A percentile compares a stretch with the other conserved stretches of the same genome.
Evolutionary conservation across 2,329 filamentous ascomycete genomes (phyloP).

Genomic region (Xylaria sp.): DNA sequence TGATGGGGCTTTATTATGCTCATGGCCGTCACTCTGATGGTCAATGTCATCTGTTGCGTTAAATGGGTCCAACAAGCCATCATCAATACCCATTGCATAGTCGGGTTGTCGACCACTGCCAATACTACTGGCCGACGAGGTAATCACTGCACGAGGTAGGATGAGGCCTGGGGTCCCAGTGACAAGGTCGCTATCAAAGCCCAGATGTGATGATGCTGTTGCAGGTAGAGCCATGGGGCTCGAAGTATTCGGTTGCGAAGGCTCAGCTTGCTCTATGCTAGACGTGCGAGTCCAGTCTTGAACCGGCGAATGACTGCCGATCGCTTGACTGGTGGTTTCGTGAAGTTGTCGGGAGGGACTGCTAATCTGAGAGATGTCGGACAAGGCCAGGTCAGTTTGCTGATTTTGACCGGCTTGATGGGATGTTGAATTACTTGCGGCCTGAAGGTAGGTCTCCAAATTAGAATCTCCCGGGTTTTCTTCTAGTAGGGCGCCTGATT

Average conservation of each 20-base stretch:
- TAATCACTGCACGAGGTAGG: constrained; percentile 48
- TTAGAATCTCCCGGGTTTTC: constrained; percentile 6
- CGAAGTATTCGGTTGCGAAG: constrained; percentile 36
- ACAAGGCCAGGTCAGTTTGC: constrained; percentile 39
- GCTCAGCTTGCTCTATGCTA: constrained; percentile 27
- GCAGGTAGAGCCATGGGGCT: constrained; percentile 19
- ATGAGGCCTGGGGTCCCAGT: constrained; percentile 44
- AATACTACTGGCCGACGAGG: constrained; percentile 55
- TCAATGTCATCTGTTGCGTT: constrained; percentile 23
- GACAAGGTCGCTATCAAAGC: constrained; percentile 38
- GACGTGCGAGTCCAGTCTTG: constrained; percentile 16
- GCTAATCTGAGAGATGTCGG: constrained; percentile 45
- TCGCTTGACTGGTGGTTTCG: constrained; percentile 42
- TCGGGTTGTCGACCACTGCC: constrained; percentile 63
- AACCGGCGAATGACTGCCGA: constrained; percentile 26
- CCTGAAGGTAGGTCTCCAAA: constrained; percentile 3
- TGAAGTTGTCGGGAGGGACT: constrained; percentile 48
- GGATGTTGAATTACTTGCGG: constrained; percentile 35
- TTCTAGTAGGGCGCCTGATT: background rate
- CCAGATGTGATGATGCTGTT: constrained; percentile 26
- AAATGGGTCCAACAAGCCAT: constrained; percentile 45
- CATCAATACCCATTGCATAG: constrained; percentile 52
- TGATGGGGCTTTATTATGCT: background rate
- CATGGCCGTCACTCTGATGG: background rate
- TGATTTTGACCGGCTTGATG: constrained; percentile 40